Conservation (phyloP, 345 rosid species). For the Lagerstroemia speciosa region DNA sequence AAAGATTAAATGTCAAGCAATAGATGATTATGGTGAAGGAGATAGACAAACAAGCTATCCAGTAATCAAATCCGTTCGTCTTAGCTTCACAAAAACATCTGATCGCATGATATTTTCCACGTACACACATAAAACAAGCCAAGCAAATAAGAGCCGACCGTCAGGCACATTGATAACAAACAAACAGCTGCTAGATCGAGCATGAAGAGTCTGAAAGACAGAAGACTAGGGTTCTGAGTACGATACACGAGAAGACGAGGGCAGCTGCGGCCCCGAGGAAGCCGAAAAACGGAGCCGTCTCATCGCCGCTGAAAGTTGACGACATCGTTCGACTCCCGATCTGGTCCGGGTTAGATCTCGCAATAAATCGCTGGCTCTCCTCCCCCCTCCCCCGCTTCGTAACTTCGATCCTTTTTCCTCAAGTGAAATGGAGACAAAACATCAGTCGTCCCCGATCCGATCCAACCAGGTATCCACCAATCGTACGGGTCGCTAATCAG, state of each 20-base stretch:
- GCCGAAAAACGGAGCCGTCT: slow-evolving; percentile 42
- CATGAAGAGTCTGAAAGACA: neutral
- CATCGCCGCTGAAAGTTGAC: slow-evolving; percentile 33
- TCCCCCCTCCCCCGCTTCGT: neutral
- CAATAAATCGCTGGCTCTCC: neutral
- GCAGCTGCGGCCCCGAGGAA: slow-evolving; percentile 49
- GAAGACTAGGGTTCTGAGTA: slow-evolving; percentile 1
- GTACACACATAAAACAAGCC: neutral
- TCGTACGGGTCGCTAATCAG: neutral
- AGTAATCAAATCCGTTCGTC: too few relatives aligned
- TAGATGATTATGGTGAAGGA: neutral
- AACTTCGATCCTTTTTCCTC: neutral
- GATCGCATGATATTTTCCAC: neutral
- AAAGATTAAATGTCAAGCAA: neutral
- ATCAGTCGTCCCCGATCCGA: neutral
- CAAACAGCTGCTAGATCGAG: neutral
- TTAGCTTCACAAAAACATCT: too few relatives aligned
- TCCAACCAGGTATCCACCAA: neutral
- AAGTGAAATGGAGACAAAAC: neutral
- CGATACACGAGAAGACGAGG: slow-evolving; percentile 41
- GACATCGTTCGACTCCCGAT: slow-evolving; percentile 9
- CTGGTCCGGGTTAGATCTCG: slow-evolving; percentile 1
- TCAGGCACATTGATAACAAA: neutral
- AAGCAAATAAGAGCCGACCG: neutral
- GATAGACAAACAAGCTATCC: neutral